Conservation (phyloP, 1,139 yeast genomes). For the Zygoascus sp. region DNA sequence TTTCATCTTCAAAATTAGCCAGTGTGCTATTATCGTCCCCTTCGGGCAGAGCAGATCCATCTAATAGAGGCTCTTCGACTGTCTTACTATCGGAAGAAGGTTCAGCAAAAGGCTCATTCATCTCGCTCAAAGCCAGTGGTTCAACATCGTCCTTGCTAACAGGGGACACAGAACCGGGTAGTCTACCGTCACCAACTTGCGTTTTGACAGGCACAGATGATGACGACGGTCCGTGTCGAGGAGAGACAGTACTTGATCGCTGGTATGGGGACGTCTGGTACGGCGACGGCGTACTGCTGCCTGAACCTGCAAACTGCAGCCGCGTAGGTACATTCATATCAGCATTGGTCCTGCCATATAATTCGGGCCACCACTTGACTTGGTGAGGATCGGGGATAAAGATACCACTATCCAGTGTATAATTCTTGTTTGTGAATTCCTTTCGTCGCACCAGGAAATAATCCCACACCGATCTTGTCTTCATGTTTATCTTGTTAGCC, state of each 20-base stretch:
- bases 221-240: not conserved
- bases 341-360: slow-evolving; percentile 70
- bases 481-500: slow-evolving; percentile 38
- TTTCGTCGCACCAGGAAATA: slow-evolving; percentile 70
- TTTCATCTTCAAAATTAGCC: slow-evolving; percentile 3
- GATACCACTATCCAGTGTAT: slow-evolving; percentile 34
- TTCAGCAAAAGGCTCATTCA: not conserved
- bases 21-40: slow-evolving; percentile 3
- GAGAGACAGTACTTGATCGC: slow-evolving; percentile 3
- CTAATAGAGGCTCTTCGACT: not conserved
- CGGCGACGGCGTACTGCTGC: not conserved
- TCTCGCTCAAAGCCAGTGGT: not conserved
- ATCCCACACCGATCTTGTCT: slow-evolving; percentile 88
- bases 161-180: too few species aligned
- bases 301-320: not conserved
- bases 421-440: slow-evolving; percentile 63
- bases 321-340: slow-evolving; percentile 56
- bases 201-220: too few species aligned
- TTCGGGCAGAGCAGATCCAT: too few species aligned
- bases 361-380: slow-evolving; percentile 83
- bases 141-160: not conserved
- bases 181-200: too few species aligned
- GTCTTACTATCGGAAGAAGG: not conserved
- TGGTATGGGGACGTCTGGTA: slow-evolving; percentile 1
- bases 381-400: slow-evolving; percentile 66